Conservation (phyloP, 2,329 filamentous ascomycete species). For the Paraphaeosphaeria sporulosa region DNA sequence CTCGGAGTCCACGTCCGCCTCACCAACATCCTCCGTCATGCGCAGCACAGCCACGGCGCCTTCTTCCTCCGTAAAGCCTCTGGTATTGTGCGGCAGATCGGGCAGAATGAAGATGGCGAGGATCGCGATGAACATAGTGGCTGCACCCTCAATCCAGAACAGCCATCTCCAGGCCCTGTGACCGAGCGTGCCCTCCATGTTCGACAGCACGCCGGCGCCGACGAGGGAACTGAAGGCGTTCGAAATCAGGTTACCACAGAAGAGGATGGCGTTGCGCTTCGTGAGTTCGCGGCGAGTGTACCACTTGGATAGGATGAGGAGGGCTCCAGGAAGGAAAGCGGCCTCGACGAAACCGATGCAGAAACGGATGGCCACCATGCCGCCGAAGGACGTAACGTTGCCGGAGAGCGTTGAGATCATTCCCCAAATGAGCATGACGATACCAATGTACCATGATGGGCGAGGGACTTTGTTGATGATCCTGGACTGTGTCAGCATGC, state of each 20-base stretch:
- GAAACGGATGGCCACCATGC: slow-evolving; percentile 49
- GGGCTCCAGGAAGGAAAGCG: slow-evolving; percentile 67
- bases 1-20: slow-evolving; percentile 50
- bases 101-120: slow-evolving; percentile 41
- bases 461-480: slow-evolving; percentile 49
- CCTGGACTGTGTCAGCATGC: not conserved
- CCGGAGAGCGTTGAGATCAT: slow-evolving; percentile 49
- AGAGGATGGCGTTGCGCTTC: slow-evolving; percentile 49
- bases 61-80: slow-evolving; percentile 58
- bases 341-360: slow-evolving; percentile 50
- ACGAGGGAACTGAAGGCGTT: slow-evolving; percentile 56
- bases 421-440: slow-evolving; percentile 51
- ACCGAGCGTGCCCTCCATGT: slow-evolving; percentile 45
- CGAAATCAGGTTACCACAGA: slow-evolving; percentile 54
- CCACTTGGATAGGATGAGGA: slow-evolving; percentile 71
- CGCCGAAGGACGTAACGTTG: slow-evolving; percentile 41
- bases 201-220: slow-evolving; percentile 50
- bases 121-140: slow-evolving; percentile 44
- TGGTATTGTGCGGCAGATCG: slow-evolving; percentile 49
- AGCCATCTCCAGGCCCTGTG: slow-evolving; percentile 52
- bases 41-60: slow-evolving; percentile 49
- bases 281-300: slow-evolving; percentile 65
- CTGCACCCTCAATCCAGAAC: slow-evolving; percentile 51
- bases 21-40: slow-evolving; percentile 60
- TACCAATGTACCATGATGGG: slow-evolving; percentile 46